phyloP scores from a whole-genome alignment of 108 stramenopile genomes.

The Pelagomonas calceolata region DNA sequence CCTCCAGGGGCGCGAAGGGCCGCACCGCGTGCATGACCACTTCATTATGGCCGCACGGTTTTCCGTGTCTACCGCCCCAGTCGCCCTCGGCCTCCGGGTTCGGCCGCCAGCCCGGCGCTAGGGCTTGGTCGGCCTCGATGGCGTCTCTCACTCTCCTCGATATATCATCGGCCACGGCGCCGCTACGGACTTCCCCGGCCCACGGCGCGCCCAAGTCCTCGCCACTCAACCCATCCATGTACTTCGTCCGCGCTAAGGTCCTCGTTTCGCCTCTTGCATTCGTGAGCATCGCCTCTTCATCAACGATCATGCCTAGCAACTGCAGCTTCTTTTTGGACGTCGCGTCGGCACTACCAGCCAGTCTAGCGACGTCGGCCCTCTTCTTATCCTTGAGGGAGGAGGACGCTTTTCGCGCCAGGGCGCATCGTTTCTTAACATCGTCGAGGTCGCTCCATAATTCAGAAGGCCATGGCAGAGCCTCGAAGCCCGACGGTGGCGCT shows the following conservation, averaged over 20 bases:
- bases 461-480: no score
- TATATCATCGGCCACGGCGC: constrained; percentile 24
- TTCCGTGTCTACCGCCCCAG: constrained; percentile 29
- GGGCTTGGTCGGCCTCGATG: not conserved
- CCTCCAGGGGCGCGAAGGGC: constrained; percentile 29
- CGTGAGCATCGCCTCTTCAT: not conserved
- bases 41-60: constrained; percentile 33
- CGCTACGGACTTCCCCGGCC: constrained; percentile 12
- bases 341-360: no score
- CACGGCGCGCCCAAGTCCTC: constrained; percentile 16
- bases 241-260: constrained; percentile 18
- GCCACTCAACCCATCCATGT: constrained; percentile 25
- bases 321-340: constrained; percentile 10
- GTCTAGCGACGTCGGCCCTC: no score
- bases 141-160: not conserved
- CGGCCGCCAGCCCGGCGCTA: constrained; percentile 7
- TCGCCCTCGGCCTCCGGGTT: constrained; percentile 23
- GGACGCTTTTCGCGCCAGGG: no score
- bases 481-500: no score
- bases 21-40: constrained; percentile 31
- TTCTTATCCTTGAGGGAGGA: no score
- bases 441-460: no score
- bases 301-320: constrained; percentile 25
- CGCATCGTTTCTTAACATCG: no score
- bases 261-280: constrained; percentile 3